Evolutionary conservation across 257 asterid genomes (phyloP).

Genomic region (Rubia yunnanensis): DNA sequence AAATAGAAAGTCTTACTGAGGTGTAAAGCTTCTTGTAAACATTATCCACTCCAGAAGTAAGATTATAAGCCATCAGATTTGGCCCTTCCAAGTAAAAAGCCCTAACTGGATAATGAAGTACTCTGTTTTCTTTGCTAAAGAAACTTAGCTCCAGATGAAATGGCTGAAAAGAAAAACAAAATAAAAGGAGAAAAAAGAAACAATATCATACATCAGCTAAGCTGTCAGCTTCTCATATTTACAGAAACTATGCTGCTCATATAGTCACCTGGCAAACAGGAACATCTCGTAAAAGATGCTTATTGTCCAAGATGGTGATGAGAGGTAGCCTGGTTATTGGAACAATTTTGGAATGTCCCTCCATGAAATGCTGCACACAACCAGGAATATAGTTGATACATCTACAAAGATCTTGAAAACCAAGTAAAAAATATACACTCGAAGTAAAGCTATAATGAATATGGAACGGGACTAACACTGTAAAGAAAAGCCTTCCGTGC

Average conservation of each 20-base stretch:
- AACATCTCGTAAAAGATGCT: slow-evolving; percentile 58
- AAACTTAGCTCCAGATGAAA: slow-evolving; percentile 89
- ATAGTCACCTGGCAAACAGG: slow-evolving; percentile 84
- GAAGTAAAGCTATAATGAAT: neutral
- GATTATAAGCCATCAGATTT: slow-evolving; percentile 91
- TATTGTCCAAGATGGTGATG: slow-evolving; percentile 64
- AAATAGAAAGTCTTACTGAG: slow-evolving; percentile 41
- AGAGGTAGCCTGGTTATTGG: slow-evolving; percentile 96
- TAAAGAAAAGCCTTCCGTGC: slow-evolving; percentile 98
- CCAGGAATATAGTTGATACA: slow-evolving; percentile 3
- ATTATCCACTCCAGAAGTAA: slow-evolving; percentile 79
- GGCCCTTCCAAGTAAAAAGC: slow-evolving; percentile 85
- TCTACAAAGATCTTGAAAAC: neutral
- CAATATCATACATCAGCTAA: slow-evolving; percentile 24
- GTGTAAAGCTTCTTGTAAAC: slow-evolving; percentile 81
- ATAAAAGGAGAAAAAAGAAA: neutral
- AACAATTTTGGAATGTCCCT: slow-evolving; percentile 95
- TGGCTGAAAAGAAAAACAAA: slow-evolving; percentile 46
- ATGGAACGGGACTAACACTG: slow-evolving; percentile 55
- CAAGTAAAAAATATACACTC: neutral
- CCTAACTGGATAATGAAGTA: slow-evolving; percentile 96
- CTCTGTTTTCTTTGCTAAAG: slow-evolving; percentile 80
- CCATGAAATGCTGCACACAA: slow-evolving; percentile 93
- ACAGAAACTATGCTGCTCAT: slow-evolving; percentile 3
- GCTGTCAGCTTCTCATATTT: neutral